Conservation (phyloP, 2,329 filamentous ascomycete species). For the Canariomyces notabilis region DNA sequence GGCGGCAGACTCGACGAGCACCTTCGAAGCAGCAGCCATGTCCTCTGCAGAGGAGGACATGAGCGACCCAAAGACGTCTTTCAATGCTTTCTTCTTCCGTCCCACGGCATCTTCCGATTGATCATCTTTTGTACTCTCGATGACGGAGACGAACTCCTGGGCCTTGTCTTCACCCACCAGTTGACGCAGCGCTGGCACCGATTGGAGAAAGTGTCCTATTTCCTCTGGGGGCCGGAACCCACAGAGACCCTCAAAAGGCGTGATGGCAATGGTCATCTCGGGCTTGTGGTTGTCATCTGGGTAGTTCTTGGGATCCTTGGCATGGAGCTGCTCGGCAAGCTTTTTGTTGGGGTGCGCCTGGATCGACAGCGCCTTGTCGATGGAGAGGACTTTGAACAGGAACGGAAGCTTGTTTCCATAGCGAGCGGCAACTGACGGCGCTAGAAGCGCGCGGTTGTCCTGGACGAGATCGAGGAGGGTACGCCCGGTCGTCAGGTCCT, state of each 20-base stretch:
- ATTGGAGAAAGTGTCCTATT: slow-evolving; percentile 75
- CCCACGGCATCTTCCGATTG: slow-evolving; percentile 32
- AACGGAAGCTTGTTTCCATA: slow-evolving; percentile 86
- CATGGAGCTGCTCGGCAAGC: slow-evolving; percentile 82
- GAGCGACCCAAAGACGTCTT: slow-evolving; percentile 68
- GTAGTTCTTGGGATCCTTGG: slow-evolving; percentile 85
- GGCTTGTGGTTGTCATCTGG: slow-evolving; percentile 99
- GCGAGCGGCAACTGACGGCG: slow-evolving; percentile 63
- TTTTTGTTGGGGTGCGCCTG: slow-evolving; percentile 97
- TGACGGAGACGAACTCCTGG: slow-evolving; percentile 49
- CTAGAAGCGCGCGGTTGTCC: slow-evolving; percentile 80
- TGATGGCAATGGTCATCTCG: slow-evolving; percentile 98
- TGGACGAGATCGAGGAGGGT: slow-evolving; percentile 81
- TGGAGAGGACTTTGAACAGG: slow-evolving; percentile 95
- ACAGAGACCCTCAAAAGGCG: slow-evolving; percentile 91
- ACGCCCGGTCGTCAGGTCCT: slow-evolving; percentile 76
- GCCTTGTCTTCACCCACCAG: slow-evolving; percentile 64
- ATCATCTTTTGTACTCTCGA: slow-evolving; percentile 41
- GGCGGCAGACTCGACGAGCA: slow-evolving; percentile 67
- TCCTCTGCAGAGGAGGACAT: slow-evolving; percentile 71
- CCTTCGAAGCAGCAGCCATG: slow-evolving; percentile 58
- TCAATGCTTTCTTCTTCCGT: slow-evolving; percentile 73
- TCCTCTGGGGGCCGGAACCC: slow-evolving; percentile 86
- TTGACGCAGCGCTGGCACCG: slow-evolving; percentile 50
- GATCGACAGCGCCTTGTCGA: slow-evolving; percentile 92